A percentile compares a stretch with the other conserved stretches of the same genome.
Conservation (phyloP, 73 alveolate species). For the Uronychia binucleata region DNA sequence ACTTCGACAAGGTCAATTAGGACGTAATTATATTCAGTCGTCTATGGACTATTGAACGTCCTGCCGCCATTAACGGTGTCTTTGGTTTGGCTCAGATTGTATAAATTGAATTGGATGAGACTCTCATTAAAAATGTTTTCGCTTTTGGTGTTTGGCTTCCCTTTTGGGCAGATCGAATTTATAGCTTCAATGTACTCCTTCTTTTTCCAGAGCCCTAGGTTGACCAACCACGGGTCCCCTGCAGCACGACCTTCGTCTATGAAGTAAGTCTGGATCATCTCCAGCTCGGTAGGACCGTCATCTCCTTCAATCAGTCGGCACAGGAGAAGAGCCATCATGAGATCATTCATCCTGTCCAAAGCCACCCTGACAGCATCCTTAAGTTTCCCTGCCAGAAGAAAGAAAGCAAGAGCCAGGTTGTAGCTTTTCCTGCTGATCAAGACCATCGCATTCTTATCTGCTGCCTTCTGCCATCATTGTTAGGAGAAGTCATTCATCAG, state of each 20-base stretch:
- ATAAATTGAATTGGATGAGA: constrained; percentile 1
- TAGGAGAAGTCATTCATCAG: constrained; percentile 40
- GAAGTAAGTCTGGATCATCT: constrained; percentile 25
- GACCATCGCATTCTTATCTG: constrained; percentile 58
- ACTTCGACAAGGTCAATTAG: constrained; percentile 16
- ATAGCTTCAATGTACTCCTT: constrained; percentile 44
- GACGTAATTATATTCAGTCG: constrained; percentile 15
- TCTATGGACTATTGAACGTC: constrained; percentile 1
- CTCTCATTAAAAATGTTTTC: constrained; percentile 7
- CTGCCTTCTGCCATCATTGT: constrained; percentile 44
- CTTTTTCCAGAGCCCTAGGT: constrained; percentile 56
- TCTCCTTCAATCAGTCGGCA: constrained; percentile 31
- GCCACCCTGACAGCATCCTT: constrained; percentile 57
- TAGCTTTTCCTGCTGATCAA: constrained; percentile 44
- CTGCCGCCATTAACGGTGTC: not conserved
- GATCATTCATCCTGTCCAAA: constrained; percentile 32
- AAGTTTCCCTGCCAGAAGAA: constrained; percentile 38
- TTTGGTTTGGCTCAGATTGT: not conserved
- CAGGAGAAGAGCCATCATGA: constrained; percentile 43
- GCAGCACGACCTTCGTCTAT: constrained; percentile 42
- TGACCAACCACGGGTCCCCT: constrained; percentile 55
- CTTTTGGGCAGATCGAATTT: constrained; percentile 13
- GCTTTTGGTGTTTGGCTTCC: not conserved
- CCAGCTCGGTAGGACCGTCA: constrained; percentile 10
- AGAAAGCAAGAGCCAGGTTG: constrained; percentile 38